phyloP scores from a whole-genome alignment of 148 eudicot species.

The Cornus florida region DNA sequence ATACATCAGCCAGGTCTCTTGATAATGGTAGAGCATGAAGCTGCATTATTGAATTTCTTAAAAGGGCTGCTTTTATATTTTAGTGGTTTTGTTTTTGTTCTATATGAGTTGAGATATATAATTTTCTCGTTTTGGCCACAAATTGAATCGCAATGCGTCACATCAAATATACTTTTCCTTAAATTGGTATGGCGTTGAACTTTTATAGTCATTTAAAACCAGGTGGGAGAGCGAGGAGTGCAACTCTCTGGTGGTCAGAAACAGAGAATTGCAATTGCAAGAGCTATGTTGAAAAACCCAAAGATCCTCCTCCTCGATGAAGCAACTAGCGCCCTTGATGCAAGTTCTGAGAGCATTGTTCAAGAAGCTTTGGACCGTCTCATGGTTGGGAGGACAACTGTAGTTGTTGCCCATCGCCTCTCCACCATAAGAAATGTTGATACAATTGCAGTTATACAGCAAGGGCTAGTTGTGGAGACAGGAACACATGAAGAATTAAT shows the following conservation, averaged over 20 bases:
- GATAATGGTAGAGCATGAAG: not conserved
- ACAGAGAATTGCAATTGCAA: slow-evolving; percentile 96
- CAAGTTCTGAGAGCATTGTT: slow-evolving; percentile 93
- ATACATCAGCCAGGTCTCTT: not conserved
- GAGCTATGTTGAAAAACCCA: slow-evolving; percentile 97
- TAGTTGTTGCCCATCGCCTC: slow-evolving; percentile 96
- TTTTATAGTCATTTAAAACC: slow-evolving; percentile 7
- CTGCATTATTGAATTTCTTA: not conserved
- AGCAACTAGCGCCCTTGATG: slow-evolving; percentile 98
- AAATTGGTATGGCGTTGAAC: not conserved
- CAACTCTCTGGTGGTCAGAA: slow-evolving; percentile 99
- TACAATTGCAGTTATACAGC: slow-evolving; percentile 85
- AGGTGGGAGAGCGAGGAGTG: slow-evolving; percentile 98
- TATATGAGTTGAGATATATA: not conserved
- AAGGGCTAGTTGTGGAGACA: slow-evolving; percentile 90
- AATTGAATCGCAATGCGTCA: not conserved
- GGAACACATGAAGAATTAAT: slow-evolving; percentile 93
- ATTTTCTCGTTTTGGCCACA: not conserved
- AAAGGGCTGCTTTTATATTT: not conserved
- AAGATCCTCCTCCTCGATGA: slow-evolving; percentile 96
- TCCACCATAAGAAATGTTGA: slow-evolving; percentile 95
- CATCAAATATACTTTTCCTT: not conserved
- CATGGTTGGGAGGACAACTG: slow-evolving; percentile 97
- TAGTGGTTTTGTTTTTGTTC: not conserved
- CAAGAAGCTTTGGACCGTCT: slow-evolving; percentile 98